A percentile compares a stretch with the other conserved stretches of the same genome.
These are phyloP conservation scores for Nemania bipapillata DNA, from an alignment of 2,329 filamentous ascomycete genomes.

Conservation along the genomic window DNA sequence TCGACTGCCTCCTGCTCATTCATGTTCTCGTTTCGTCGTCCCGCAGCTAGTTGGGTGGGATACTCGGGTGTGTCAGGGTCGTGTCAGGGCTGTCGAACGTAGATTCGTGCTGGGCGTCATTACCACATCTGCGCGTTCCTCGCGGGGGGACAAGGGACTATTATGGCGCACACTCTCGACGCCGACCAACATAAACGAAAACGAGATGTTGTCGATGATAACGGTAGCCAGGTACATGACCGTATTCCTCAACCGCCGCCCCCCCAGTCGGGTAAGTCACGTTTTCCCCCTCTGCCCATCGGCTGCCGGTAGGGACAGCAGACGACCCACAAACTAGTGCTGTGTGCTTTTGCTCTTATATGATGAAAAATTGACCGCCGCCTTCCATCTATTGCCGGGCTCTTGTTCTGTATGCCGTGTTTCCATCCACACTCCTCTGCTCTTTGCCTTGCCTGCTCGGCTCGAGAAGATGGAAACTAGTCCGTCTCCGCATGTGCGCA, in stretches of 20 bases:
- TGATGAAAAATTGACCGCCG: slow-evolving; percentile 19
- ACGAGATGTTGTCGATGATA: slow-evolving; percentile 59
- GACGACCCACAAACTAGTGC: slow-evolving; percentile 35
- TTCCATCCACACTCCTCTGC: slow-evolving; percentile 18
- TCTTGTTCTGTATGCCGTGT: slow-evolving; percentile 22
- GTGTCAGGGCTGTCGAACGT: slow-evolving; percentile 40
- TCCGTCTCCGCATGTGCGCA: slow-evolving; percentile 4
- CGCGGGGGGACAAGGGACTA: slow-evolving; percentile 44
- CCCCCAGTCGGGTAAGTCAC: slow-evolving; percentile 59
- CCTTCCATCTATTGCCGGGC: slow-evolving; percentile 19
- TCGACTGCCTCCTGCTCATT: slow-evolving; percentile 30
- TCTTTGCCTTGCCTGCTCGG: slow-evolving; percentile 3
- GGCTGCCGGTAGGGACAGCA: slow-evolving; percentile 17
- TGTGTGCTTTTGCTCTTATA: slow-evolving; percentile 30
- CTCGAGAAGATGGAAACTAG: slow-evolving; percentile 22
- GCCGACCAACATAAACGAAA: slow-evolving; percentile 61
- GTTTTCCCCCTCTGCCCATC: slow-evolving; percentile 31
- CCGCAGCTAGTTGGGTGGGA: slow-evolving; percentile 42
- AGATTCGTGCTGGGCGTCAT: slow-evolving; percentile 40
- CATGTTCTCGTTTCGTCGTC: slow-evolving; percentile 38
- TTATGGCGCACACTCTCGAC: slow-evolving; percentile 59
- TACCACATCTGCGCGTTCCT: slow-evolving; percentile 39
- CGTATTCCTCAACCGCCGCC: slow-evolving; percentile 59
- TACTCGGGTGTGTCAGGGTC: slow-evolving; percentile 42
- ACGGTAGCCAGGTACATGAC: slow-evolving; percentile 55